Conservation (phyloP, 2,329 filamentous ascomycete species). For the Sporothrix euskadiensis region DNA sequence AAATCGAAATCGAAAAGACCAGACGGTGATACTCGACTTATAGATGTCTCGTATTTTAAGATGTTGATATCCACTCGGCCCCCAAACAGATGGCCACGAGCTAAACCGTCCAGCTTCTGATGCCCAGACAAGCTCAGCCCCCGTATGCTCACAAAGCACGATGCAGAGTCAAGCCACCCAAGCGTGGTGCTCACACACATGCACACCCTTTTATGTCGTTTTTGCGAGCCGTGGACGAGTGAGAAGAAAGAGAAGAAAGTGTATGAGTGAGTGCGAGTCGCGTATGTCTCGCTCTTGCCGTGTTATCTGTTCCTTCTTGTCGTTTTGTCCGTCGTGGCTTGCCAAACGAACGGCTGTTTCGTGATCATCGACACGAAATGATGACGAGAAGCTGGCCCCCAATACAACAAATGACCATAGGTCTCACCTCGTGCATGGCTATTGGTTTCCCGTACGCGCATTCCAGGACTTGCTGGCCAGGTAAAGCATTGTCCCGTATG, state of each 20-base stretch:
- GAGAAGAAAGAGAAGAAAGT: neutral
- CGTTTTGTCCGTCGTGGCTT: neutral
- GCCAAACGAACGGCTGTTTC: neutral
- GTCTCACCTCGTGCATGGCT: neutral
- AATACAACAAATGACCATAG: neutral
- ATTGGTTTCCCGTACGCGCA: too few species aligned
- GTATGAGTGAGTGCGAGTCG: neutral
- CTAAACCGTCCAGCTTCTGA: neutral
- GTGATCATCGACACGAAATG: neutral
- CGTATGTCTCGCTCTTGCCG: neutral
- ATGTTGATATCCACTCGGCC: neutral
- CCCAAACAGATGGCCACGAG: neutral
- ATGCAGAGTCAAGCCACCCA: constrained; percentile 12
- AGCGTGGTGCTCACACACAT: neutral
- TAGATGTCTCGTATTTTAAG: neutral
- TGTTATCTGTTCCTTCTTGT: neutral
- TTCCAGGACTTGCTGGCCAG: neutral
- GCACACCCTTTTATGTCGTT: neutral
- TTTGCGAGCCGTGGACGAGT: neutral
- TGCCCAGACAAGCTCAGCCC: constrained; percentile 12
- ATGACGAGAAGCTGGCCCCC: neutral
- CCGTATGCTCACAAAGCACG: neutral
- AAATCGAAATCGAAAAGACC: neutral
- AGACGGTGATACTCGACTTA: neutral
- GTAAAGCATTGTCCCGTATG: constrained; percentile 20